Conservation (phyloP, 805 yeast genomes). For the Tetrapisispora namnaoensis region DNA sequence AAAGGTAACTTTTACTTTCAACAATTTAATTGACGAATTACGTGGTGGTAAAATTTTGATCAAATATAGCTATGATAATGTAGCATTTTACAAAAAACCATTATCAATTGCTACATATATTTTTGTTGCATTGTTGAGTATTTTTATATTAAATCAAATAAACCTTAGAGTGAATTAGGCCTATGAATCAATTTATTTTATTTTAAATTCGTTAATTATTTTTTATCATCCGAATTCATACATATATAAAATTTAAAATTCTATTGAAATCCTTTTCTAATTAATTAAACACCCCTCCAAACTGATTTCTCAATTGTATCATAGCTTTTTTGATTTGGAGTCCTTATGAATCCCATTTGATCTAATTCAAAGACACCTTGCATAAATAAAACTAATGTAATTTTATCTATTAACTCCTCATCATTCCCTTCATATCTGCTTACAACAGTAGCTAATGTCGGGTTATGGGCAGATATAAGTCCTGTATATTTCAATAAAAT, state of each 20-base stretch:
- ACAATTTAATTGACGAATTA: conserved; percentile 62
- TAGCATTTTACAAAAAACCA: conserved; percentile 55
- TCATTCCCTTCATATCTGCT: conserved; percentile 20
- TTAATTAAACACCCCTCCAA: conserved; percentile 31
- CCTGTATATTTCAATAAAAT: conserved; percentile 21
- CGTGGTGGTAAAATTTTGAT: conserved; percentile 46
- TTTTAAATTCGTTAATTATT: conserved; percentile 27
- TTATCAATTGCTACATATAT: conserved; percentile 51
- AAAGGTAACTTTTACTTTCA: conserved; percentile 49
- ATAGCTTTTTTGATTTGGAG: conserved; percentile 33
- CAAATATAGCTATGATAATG: conserved; percentile 49
- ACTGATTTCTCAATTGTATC: conserved; percentile 25
- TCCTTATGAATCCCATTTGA: conserved; percentile 58
- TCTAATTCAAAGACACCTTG: conserved; percentile 65
- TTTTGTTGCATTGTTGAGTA: conserved; percentile 48
- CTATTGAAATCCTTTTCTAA: conserved; percentile 10
- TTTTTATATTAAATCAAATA: conserved; percentile 39
- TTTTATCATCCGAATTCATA: conserved; percentile 8
- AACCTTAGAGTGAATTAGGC: conserved; percentile 30
- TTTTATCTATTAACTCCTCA: conserved; percentile 46
- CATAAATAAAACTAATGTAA: conserved; percentile 61
- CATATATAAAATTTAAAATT: neutral
- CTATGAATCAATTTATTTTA: conserved; percentile 30
- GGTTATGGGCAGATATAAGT: conserved; percentile 19
- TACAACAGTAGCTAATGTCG: conserved; percentile 20